Conservation (phyloP, 78 protist species). For the Dictyostelium capitatum region DNA sequence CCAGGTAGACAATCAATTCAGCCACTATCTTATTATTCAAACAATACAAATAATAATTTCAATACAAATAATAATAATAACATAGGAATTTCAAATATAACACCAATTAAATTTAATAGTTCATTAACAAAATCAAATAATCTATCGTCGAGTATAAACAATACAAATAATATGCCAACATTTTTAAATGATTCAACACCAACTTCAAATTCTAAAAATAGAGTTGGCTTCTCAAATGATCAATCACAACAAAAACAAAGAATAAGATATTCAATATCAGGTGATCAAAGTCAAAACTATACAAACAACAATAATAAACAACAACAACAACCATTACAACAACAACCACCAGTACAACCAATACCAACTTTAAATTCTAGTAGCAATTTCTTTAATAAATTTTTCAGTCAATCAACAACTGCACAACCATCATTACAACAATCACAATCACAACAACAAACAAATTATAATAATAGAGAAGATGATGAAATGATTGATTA, state of each 20-base stretch:
- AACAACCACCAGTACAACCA: not conserved
- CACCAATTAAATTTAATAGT: not conserved
- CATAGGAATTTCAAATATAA: too few species aligned
- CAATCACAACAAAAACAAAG: not conserved
- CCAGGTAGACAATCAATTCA: slow-evolving; percentile 19
- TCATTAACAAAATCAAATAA: not conserved
- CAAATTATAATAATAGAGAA: not conserved
- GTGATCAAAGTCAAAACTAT: not conserved
- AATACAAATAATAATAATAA: not conserved
- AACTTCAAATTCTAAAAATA: not conserved
- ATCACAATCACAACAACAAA: not conserved
- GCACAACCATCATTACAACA: not conserved
- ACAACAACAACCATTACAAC: not conserved
- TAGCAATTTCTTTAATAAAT: slow-evolving; percentile 26
- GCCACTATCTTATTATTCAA: not conserved
- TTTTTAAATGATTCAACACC: not conserved
- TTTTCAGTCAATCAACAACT: not conserved
- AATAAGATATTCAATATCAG: not conserved
- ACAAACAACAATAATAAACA: not conserved
- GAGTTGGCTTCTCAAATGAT: not conserved
- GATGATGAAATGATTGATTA: slow-evolving; percentile 32
- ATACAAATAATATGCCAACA: not conserved
- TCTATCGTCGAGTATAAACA: not conserved
- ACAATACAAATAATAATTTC: not conserved
- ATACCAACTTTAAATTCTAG: not conserved